Evolutionary conservation across 768 basidiomycete genomes (phyloP), one percentile per base, ranked within the genome.

Genomic region (Polyporus arcularius): DNA sequence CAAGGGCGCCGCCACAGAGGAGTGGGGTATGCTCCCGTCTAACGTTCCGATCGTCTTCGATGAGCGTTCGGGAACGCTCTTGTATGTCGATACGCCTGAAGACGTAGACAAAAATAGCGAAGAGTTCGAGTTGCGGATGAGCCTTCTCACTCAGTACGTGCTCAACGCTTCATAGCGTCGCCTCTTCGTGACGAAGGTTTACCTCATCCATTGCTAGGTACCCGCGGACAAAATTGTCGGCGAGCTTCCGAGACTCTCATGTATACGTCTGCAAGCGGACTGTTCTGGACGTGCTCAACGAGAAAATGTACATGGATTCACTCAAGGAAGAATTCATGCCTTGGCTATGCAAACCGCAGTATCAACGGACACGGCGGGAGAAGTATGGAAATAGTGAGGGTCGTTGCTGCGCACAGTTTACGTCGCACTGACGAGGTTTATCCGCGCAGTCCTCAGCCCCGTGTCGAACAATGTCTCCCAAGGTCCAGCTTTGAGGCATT

Each of bases 301-400:
- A 85, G 61, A 92, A 91, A 67, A 76, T 75, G 4, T 82, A 86
- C 65, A 80, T 95, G 43, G 88, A 92, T 53, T 96, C 94, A 15
- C 80, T 98, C 53, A 82, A 90, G 53, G 90, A 96, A 72, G 94
- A 97, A 61, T 92, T 97, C 68, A 71, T 98, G 11, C 96, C 96
- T 0, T 97, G 94, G 92, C 70, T 97, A 57, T 90, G 93, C 75
- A 94, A 92, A 70, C 76, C 91, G 6, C 90, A 92, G 62, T 94
- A 94, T 71, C 87, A 87, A 60, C 76, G 77, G 10, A 78, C 79
- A 15, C 87, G 85, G 66, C 78, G 78, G 64, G 74, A 72, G 49
- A 88, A 85, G 73, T 90, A 90, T 63, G 82, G 77, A 35, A 73
- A 75, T 62, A 74, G 90, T 89, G 69, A 61, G 73, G 60, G 21